A percentile compares a stretch with the other conserved stretches of the same genome.
These are phyloP conservation scores for Bimuria novae-zelandiae DNA, from an alignment of 2,329 filamentous ascomycete genomes.

Conservation along the genomic window DNA sequence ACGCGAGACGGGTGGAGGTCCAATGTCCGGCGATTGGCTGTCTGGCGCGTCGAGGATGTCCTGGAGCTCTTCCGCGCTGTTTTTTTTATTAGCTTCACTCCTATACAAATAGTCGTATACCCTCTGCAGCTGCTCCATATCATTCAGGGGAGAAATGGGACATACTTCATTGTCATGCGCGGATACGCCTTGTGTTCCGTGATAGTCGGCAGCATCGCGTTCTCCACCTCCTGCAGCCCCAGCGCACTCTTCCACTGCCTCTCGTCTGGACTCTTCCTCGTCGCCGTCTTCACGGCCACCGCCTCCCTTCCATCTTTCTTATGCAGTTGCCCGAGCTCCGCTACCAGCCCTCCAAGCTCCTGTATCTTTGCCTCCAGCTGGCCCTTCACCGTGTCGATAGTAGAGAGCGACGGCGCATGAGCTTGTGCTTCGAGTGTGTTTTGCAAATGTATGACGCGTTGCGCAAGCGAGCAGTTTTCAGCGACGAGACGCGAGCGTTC, in stretches of 20 bases:
- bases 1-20: conserved; percentile 59
- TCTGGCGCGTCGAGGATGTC: conserved; percentile 57
- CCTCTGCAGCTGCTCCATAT: neutral
- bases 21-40: conserved; percentile 70
- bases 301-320: conserved; percentile 25
- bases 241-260: conserved; percentile 59
- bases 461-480: conserved; percentile 76
- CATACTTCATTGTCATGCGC: conserved; percentile 70
- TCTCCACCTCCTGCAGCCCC: conserved; percentile 48
- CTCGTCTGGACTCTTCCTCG: conserved; percentile 56
- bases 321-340: conserved; percentile 60
- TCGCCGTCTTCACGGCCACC: conserved; percentile 57
- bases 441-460: conserved; percentile 72
- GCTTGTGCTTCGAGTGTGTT: conserved; percentile 67
- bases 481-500: conserved; percentile 75
- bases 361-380: conserved; percentile 73
- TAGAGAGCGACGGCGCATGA: conserved; percentile 64
- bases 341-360: conserved; percentile 71
- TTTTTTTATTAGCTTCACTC: conserved; percentile 26
- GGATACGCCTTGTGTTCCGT: conserved; percentile 71
- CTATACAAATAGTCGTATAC: too few relatives aligned
- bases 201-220: conserved; percentile 68
- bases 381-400: conserved; percentile 70
- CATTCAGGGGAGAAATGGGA: conserved; percentile 17
- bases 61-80: conserved; percentile 64